A percentile compares a stretch with the other conserved stretches of the same genome.
Evolutionary conservation across 805 yeast species (phyloP).

Genomic region (Nematodospora valgi): DNA sequence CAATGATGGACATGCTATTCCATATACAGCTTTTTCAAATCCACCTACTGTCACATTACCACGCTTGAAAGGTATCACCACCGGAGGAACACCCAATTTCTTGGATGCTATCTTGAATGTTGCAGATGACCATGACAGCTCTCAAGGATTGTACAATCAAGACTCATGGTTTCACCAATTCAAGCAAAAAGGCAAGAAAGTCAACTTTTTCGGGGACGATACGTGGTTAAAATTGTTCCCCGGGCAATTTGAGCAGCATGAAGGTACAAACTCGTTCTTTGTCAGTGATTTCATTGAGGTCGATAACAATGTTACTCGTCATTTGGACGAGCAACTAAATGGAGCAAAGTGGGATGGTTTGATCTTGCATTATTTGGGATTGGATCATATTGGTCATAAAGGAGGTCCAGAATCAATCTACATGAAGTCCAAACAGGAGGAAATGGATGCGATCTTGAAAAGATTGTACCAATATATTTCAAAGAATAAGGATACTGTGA

Average conservation of each 20-base stretch:
- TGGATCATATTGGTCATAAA: constrained; percentile 97
- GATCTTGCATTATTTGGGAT: constrained; percentile 85
- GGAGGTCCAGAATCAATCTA: constrained; percentile 82
- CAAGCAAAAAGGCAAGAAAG: constrained; percentile 12
- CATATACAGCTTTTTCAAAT: constrained; percentile 86
- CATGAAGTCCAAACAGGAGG: constrained; percentile 80
- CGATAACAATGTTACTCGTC: constrained; percentile 89
- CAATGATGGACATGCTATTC: constrained; percentile 67
- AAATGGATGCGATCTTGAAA: constrained; percentile 73
- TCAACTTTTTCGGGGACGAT: constrained; percentile 94
- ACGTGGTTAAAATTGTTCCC: constrained; percentile 96
- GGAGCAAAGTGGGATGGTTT: constrained; percentile 71
- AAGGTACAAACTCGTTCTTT: constrained; percentile 91
- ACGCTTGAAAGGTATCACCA: constrained; percentile 85
- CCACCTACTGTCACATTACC: constrained; percentile 98
- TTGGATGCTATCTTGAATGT: constrained; percentile 91
- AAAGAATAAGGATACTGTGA: constrained; percentile 44
- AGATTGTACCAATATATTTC: constrained; percentile 40
- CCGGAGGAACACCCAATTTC: constrained; percentile 93
- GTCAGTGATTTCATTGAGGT: constrained; percentile 95
- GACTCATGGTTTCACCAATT: constrained; percentile 89
- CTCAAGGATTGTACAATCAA: constrained; percentile 64
- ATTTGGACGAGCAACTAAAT: constrained; percentile 58
- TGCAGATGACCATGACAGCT: constrained; percentile 79
- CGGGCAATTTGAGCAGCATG: constrained; percentile 51